Conservation (phyloP, 2,329 filamentous ascomycete species). For the Arthroderma sp. region DNA sequence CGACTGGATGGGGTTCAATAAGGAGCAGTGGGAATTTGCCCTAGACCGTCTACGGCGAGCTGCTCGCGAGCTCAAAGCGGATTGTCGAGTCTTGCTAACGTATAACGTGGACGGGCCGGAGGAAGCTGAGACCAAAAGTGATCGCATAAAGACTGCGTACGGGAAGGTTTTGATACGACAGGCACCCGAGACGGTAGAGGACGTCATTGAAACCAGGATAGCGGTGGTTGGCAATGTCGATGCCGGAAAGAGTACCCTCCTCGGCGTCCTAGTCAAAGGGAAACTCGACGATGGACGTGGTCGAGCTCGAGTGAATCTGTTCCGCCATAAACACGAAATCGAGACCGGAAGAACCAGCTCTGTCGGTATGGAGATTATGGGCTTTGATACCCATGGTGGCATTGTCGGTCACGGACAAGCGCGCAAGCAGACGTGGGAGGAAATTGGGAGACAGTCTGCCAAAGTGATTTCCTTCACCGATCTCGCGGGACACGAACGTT, state of each 20-base stretch:
- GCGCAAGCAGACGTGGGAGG: conserved; percentile 86
- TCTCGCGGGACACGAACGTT: conserved; percentile 87
- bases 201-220: conserved; percentile 90
- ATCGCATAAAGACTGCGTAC: conserved; percentile 60
- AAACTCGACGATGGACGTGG: conserved; percentile 89
- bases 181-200: conserved; percentile 60
- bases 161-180: conserved; percentile 81
- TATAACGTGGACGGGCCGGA: conserved; percentile 71
- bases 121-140: conserved; percentile 53
- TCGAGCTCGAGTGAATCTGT: conserved; percentile 86
- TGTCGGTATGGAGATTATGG: conserved; percentile 98
- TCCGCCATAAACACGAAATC: conserved; percentile 95
- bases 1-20: conserved; percentile 65
- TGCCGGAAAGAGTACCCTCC: conserved; percentile 90
- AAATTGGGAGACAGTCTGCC: conserved; percentile 84
- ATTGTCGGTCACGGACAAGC: conserved; percentile 74
- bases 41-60: conserved; percentile 53
- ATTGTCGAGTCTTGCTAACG: conserved; percentile 75
- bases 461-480: conserved; percentile 98
- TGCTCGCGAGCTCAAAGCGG: conserved; percentile 53
- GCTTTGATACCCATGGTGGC: conserved; percentile 77
- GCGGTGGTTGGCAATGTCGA: conserved; percentile 97
- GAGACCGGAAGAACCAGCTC: conserved; percentile 92
- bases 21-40: conserved; percentile 63
- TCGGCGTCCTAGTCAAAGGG: conserved; percentile 91